Percentiles rank a stretch among this genome's conserved stretches.
phyloP scores from a whole-genome alignment of 1,284 basidiomycete genomes.

The Erythrobasidium hasegawianum region DNA sequence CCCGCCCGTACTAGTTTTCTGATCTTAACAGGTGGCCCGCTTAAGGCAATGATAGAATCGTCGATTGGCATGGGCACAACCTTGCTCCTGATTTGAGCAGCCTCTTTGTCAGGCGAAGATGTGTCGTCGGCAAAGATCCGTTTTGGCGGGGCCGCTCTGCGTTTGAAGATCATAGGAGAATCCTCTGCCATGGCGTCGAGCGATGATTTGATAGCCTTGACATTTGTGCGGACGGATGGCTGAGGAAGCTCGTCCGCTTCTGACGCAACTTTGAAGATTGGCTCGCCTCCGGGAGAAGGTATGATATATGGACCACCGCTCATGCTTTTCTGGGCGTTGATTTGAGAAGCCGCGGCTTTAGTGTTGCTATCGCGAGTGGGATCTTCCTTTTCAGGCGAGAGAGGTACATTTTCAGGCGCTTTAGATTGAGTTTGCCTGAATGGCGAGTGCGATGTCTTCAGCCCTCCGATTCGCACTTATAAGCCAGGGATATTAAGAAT shows the following conservation, averaged over 20 bases:
- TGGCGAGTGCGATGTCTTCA: too few relatives aligned
- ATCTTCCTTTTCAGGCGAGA: too few relatives aligned
- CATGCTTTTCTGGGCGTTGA: too few relatives aligned
- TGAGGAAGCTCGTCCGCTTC: slow-evolving; percentile 3
- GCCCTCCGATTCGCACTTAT: too few relatives aligned
- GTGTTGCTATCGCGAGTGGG: too few relatives aligned
- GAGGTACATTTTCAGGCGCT: too few relatives aligned
- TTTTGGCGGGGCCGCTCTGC: neutral
- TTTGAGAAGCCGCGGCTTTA: too few relatives aligned
- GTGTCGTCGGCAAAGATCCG: slow-evolving; percentile 1
- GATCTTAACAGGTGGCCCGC: neutral
- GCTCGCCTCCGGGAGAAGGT: too few relatives aligned
- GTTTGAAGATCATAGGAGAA: neutral
- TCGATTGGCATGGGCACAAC: neutral
- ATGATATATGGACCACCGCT: too few relatives aligned
- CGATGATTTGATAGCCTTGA: too few relatives aligned
- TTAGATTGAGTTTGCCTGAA: too few relatives aligned
- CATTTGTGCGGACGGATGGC: neutral
- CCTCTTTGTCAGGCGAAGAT: slow-evolving; percentile 2
- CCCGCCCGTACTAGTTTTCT: slow-evolving; percentile 11
- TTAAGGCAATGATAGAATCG: neutral
- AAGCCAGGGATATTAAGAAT: too few relatives aligned
- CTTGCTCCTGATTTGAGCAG: neutral
- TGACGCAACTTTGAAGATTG: slow-evolving; percentile 11
- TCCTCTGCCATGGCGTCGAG: neutral